Evolutionary conservation across 2,329 filamentous ascomycete species (phyloP), one percentile per base, ranked within the genome.

Genomic region (Celoporthe dispersa): DNA sequence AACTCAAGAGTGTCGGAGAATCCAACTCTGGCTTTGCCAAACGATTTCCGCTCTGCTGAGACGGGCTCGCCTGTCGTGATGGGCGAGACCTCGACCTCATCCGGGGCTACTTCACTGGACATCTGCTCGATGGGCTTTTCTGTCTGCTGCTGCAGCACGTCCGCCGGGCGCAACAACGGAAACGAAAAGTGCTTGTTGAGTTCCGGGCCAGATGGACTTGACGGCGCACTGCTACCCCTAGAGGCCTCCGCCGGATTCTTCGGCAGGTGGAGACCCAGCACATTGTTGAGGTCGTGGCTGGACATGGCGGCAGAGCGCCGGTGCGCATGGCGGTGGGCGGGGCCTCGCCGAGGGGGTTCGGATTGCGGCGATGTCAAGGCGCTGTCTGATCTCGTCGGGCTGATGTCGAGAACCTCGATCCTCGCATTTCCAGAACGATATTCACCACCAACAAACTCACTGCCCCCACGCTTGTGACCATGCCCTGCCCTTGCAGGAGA

Each of bases 1-100:
- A 92, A 94, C 78, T 97, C 93, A 37, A 97, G 85, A 14, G 89
- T 92, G 73, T 97, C 94, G 0, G 92, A 94, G 77, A 97, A 97
- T 0, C 92, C 92, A 61, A 97, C 94, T 16, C 92, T 86, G 57
- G 90, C 87, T 71, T 67, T 72, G 51, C 68, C 64, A 25, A 70
- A 72, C 1, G 70, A 70, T 57, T 72, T 72, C 31, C 68, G 64
- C n/a, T 61, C 61, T 2, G 68, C 11, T 11, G 59, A 84, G 11
- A 71, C 70, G 1, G 80, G 71, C 67, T 80, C 79, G 77, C 78
- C 61, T 79, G 79, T 71, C 78, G 78, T 69, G 66, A 77, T 55
- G 25, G 70, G 66, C 16, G 64, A 64, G n/a, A 33, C 31, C 33
- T 59, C 69, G 75, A 76, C 73, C 25, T 71, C 72, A 53, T 76